Percentiles rank a stretch among this genome's conserved stretches.
Conservation (phyloP, 371 early-diverging fungal genomes). For the Mucor piriformis region DNA sequence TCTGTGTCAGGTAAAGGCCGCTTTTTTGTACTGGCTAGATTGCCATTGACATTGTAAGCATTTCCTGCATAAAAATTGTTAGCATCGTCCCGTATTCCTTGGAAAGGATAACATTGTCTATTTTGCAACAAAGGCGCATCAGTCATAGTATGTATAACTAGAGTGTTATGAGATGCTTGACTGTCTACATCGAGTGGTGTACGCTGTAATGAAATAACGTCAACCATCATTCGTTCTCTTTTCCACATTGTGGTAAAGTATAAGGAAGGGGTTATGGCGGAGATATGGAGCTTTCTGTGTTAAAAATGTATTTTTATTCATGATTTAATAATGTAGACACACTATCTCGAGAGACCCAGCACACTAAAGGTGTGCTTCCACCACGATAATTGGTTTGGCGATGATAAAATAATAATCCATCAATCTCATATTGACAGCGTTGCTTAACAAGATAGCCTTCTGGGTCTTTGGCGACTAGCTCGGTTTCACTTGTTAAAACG, state of each 20-base stretch:
- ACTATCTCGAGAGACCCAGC: conserved; percentile 55
- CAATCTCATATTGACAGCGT: conserved; percentile 43
- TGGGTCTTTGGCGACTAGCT: conserved; percentile 10
- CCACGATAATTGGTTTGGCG: conserved; percentile 56
- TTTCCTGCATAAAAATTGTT: conserved; percentile 24
- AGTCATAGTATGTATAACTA: not conserved
- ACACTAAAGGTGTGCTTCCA: conserved; percentile 60
- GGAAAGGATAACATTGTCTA: conserved; percentile 16
- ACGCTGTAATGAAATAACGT: conserved; percentile 17
- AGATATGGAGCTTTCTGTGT: too few species aligned
- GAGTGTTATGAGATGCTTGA: not conserved
- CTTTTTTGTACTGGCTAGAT: not conserved
- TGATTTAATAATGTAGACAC: not conserved
- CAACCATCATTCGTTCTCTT: conserved; percentile 30
- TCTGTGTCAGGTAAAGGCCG: not conserved
- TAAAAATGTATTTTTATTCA: not conserved
- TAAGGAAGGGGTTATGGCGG: not conserved
- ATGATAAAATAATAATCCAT: conserved; percentile 65
- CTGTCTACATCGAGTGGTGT: not conserved
- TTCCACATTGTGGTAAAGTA: conserved; percentile 21
- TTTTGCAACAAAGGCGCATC: conserved; percentile 9
- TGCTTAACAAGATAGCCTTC: conserved; percentile 31
- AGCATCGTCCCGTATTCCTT: conserved; percentile 7
- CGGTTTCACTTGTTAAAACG: conserved; percentile 31
- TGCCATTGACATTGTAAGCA: conserved; percentile 2